Base-by-base conservation (phyloP, 129 eudicot species). In the Flaveria robusta region DNA sequence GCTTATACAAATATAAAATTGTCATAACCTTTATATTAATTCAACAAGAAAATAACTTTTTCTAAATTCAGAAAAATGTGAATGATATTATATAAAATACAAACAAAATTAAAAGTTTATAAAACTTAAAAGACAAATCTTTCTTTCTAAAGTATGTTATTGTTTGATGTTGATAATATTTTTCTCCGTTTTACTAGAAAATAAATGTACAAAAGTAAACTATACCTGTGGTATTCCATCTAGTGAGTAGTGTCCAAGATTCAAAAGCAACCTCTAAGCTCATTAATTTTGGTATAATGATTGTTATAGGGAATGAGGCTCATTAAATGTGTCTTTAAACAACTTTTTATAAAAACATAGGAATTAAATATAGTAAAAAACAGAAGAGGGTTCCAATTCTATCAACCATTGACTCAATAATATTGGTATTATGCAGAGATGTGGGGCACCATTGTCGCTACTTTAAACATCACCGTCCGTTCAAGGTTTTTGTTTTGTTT, bases 381-480 rank as follows among this genome's bases (percentile, higher is more conserved):
- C 18, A 68, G 23, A 63, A 52, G 49, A 22, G 72, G 54, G 34
- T 54, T 79, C 83, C 83, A 62, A 47, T 52, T 65, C n/a, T 42
- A 56, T 66, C 64, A 54, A 70, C 72, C 51, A 78, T 68, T 74
- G 83, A 79, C 81, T 72, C 51, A 64, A 82, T 77, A 74, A 65
- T 82, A 77, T 75, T 75, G 78, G 72, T 76, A 77, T 18, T 24
- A 39, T 66, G 29, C 81, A 82, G 43, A 82, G 15, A 62, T 27
- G 74, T 68, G 76, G 85, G 85, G 20, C 81, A 51, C 76, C 47
- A 18, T 11, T 76, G 87, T 80, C 83, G 68, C 66, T 82, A 77
- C 80, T 67, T 80, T 81, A 82, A 79, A 59, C 71, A 68, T 62
- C 74, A 60, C 11, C 51, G 68, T 43, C 81, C 74, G 74, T 41